Evolutionary conservation across 768 basidiomycete genomes (phyloP).

Genomic region (Pulveroboletus ravenelii): DNA sequence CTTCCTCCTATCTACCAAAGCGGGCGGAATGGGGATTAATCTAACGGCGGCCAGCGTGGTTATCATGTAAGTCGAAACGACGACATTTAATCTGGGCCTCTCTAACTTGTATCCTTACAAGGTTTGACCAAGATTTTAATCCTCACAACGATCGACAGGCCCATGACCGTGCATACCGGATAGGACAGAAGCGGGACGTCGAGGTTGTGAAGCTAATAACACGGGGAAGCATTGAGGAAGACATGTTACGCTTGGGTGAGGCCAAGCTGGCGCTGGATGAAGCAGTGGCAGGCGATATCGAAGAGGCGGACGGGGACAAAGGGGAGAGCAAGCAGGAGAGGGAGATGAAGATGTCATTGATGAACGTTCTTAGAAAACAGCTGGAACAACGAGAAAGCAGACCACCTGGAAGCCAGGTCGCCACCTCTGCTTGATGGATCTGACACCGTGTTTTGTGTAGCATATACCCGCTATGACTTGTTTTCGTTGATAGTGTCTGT

Average conservation of each 20-base stretch:
- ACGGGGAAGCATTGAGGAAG: slow-evolving; percentile 91
- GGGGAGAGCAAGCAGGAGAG: slow-evolving; percentile 63
- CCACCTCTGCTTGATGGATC: slow-evolving; percentile 5
- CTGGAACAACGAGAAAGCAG: slow-evolving; percentile 53
- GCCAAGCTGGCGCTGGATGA: slow-evolving; percentile 91
- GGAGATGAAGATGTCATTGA: slow-evolving; percentile 81
- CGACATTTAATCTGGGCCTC: background rate
- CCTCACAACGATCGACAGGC: slow-evolving; percentile 97
- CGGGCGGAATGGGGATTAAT: slow-evolving; percentile 96
- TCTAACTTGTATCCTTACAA: slow-evolving; percentile 26
- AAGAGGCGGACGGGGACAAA: slow-evolving; percentile 54
- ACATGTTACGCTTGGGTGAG: slow-evolving; percentile 84
- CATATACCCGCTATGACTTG: slow-evolving; percentile 17
- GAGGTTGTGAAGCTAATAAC: slow-evolving; percentile 94
- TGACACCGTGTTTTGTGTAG: slow-evolving; percentile 12
- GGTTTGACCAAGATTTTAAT: slow-evolving; percentile 98
- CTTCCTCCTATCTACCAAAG: slow-evolving; percentile 89
- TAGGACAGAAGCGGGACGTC: slow-evolving; percentile 91
- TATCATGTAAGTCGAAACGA: slow-evolving; percentile 59
- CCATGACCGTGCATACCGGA: slow-evolving; percentile 94
- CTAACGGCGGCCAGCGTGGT: slow-evolving; percentile 94
- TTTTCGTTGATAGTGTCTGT: background rate
- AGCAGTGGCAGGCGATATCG: slow-evolving; percentile 77
- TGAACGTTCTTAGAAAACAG: slow-evolving; percentile 80
- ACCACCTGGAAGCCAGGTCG: slow-evolving; percentile 4